Percentiles rank a stretch among this genome's conserved stretches.
phyloP scores from a whole-genome alignment of 164 flowering plant genomes.

The Stephania japonica region DNA sequence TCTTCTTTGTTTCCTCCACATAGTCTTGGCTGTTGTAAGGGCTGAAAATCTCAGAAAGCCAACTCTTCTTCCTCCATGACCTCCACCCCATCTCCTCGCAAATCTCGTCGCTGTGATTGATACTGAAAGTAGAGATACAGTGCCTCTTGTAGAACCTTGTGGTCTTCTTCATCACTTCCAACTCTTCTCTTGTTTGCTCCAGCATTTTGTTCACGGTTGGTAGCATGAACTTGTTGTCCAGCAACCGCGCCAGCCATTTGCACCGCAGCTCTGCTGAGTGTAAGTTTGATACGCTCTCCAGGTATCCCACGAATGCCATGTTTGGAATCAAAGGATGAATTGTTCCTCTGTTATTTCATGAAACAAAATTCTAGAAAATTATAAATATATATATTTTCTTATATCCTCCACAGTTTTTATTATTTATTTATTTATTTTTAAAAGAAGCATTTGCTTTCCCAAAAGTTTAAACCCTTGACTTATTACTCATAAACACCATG shows the following conservation, averaged over 20 bases:
- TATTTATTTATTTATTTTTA: too few species aligned
- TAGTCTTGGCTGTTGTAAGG: constrained; percentile 76
- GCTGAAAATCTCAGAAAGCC: constrained; percentile 69
- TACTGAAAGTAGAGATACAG: constrained; percentile 83
- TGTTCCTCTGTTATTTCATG: constrained; percentile 41
- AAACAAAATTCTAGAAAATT: neutral
- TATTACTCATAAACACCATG: too few species aligned
- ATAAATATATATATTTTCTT: too few species aligned
- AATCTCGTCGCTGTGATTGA: constrained; percentile 77
- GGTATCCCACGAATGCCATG: constrained; percentile 80
- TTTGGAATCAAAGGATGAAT: constrained; percentile 82
- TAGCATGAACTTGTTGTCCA: constrained; percentile 60
- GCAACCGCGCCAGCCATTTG: constrained; percentile 66
- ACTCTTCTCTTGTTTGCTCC: constrained; percentile 46
- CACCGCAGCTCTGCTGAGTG: constrained; percentile 74
- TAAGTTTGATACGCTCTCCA: constrained; percentile 74
- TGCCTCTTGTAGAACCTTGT: constrained; percentile 84
- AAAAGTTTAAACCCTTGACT: too few species aligned
- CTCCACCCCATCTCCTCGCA: constrained; percentile 92
- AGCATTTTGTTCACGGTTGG: constrained; percentile 68
- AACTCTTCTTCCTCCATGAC: constrained; percentile 75
- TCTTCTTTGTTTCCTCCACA: constrained; percentile 24
- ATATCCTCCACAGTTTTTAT: too few species aligned
- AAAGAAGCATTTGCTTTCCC: too few species aligned
- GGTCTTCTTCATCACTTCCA: constrained; percentile 57